These are phyloP conservation scores for Calonectria naviculata DNA, from an alignment of 2,329 filamentous ascomycete genomes.

Conservation along the genomic window DNA sequence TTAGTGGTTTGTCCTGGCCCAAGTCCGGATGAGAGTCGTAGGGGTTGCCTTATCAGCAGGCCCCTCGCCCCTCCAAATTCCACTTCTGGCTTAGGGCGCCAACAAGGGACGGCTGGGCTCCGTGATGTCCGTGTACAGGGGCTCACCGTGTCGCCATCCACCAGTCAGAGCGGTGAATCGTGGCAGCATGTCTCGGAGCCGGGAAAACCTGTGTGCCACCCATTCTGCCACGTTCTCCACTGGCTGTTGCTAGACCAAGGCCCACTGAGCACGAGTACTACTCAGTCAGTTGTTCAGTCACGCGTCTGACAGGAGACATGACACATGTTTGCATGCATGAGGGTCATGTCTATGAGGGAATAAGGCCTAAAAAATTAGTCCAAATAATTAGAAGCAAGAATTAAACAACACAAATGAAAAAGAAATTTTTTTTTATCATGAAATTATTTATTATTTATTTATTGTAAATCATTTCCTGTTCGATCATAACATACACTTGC, in stretches of 20 bases:
- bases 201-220: slow-evolving; percentile 30
- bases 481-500: not conserved
- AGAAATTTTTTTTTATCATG: not conserved
- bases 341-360: not conserved
- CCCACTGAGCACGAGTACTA: not conserved
- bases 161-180: not conserved
- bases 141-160: not conserved
- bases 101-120: not conserved
- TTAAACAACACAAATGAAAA: no score
- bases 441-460: not conserved
- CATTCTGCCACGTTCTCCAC: not conserved
- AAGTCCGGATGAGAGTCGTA: slow-evolving; percentile 5
- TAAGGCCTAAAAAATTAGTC: not conserved
- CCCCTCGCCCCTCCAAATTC: slow-evolving; percentile 3
- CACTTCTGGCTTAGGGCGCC: slow-evolving; percentile 3
- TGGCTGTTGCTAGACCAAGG: not conserved
- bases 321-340: not conserved
- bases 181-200: slow-evolving; percentile 18
- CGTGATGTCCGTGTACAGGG: not conserved
- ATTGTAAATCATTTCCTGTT: not conserved
- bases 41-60: slow-evolving; percentile 12
- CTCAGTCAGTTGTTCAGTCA: not conserved
- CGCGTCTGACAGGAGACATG: not conserved
- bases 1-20: slow-evolving; percentile 30
- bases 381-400: not conserved